Conservation (phyloP, 768 basidiomycete genomes). For the Suillus tomentosus region DNA sequence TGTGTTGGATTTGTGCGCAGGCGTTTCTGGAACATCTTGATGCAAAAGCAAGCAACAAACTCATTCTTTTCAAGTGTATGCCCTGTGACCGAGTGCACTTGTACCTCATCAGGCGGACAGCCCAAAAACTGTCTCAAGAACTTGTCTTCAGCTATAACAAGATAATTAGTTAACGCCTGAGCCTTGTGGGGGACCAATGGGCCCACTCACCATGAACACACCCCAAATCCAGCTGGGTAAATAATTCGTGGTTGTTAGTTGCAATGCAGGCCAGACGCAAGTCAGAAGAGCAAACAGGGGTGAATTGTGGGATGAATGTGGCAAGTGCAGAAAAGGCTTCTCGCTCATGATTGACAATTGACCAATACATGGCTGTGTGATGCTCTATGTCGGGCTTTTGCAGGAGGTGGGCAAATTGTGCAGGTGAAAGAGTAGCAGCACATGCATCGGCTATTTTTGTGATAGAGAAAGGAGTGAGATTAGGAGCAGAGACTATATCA, state of each 20-base stretch:
- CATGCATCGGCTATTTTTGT: neutral
- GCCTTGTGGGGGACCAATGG: neutral
- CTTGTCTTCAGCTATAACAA: neutral
- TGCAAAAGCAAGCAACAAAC: neutral
- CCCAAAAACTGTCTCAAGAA: neutral
- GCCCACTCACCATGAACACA: neutral
- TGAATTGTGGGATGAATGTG: neutral
- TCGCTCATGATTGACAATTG: neutral
- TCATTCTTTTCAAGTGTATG: neutral
- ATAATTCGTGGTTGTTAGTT: neutral
- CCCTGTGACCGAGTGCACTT: neutral
- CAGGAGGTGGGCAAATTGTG: neutral
- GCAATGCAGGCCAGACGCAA: neutral
- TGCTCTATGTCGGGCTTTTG: neutral
- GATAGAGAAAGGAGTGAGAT: neutral
- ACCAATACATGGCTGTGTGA: neutral
- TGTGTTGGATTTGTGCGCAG: neutral
- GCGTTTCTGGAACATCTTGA: neutral
- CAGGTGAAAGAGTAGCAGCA: neutral
- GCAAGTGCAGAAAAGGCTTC: neutral
- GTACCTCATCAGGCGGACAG: neutral
- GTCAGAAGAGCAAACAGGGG: neutral
- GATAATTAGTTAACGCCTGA: neutral
- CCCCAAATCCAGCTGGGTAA: neutral
- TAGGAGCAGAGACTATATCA: neutral